These are phyloP conservation scores for Penstemon barbatus DNA, from an alignment of 257 asterid species.

Conservation along the genomic window DNA sequence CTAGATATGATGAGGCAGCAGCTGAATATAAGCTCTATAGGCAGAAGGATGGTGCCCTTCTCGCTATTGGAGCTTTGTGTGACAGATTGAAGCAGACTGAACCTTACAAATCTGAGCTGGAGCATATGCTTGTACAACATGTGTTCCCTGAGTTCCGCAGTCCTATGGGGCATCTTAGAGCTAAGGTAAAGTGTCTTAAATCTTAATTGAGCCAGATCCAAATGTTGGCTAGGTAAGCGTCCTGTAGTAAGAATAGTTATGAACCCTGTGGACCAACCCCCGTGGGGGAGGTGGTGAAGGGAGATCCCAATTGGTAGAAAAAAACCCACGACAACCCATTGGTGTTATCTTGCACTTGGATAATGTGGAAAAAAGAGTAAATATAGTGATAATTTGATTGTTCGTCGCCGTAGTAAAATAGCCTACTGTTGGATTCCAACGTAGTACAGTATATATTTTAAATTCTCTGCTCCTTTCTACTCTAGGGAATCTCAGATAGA, in stretches of 20 bases:
- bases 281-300: too few relatives aligned
- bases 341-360: too few relatives aligned
- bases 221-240: too few relatives aligned
- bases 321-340: too few relatives aligned
- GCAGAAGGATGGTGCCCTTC: conserved; percentile 97
- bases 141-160: conserved; percentile 95
- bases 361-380: too few relatives aligned
- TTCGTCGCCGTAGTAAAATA: too few relatives aligned
- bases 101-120: conserved; percentile 93
- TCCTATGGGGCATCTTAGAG: conserved; percentile 94
- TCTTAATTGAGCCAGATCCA: too few relatives aligned
- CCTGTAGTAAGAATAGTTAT: too few relatives aligned
- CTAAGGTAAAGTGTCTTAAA: conserved; percentile 67
- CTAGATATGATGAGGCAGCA: conserved; percentile 76
- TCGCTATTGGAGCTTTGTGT: conserved; percentile 95
- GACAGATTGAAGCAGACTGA: conserved; percentile 87
- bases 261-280: too few relatives aligned
- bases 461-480: conserved; percentile 10
- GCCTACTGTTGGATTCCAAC: conserved; percentile 11
- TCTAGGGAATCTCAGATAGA: conserved; percentile 10
- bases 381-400: too few relatives aligned
- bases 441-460: neutral
- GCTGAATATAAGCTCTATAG: conserved; percentile 72
- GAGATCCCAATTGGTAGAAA: too few relatives aligned
- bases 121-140: conserved; percentile 89